Percentiles rank a stretch among this genome's conserved stretches.
These are phyloP conservation scores for Suillus weaverae DNA, from an alignment of 768 basidiomycete species.

Conservation along the genomic window DNA sequence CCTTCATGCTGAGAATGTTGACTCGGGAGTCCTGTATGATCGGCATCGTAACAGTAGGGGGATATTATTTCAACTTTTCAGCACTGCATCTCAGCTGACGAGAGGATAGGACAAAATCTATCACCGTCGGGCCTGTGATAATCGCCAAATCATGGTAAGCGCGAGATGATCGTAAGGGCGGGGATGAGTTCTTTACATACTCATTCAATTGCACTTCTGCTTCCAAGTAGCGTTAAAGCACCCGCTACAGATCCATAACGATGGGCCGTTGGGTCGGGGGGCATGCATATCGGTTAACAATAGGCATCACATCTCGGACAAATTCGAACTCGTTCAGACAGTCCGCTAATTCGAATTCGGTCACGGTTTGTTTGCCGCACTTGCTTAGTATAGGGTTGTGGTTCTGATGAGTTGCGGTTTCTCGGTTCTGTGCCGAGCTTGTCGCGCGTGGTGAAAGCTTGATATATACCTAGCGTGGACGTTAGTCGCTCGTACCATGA, in stretches of 20 bases:
- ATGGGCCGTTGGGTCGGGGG: background rate
- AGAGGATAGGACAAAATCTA: background rate
- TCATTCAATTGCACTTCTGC: background rate
- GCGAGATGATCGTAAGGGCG: background rate
- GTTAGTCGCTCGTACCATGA: background rate
- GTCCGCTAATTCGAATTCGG: background rate
- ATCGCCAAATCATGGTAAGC: background rate
- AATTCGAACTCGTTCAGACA: background rate
- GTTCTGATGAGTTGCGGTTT: background rate
- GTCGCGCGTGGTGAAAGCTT: slow-evolving; percentile 53
- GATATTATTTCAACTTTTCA: background rate
- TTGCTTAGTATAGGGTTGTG: background rate
- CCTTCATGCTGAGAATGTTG: background rate
- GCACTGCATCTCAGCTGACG: background rate
- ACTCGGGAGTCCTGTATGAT: background rate
- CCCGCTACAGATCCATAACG: background rate
- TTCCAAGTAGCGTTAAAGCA: background rate
- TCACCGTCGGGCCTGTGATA: background rate
- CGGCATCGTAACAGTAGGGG: background rate
- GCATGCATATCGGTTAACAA: background rate
- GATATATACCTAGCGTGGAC: slow-evolving; percentile 46
- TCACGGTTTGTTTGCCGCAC: background rate
- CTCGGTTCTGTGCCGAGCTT: slow-evolving; percentile 60
- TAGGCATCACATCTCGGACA: background rate
- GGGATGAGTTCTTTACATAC: background rate